These are phyloP conservation scores for Pichia paraexigua DNA, from an alignment of 805 yeast species.

Conservation along the genomic window DNA sequence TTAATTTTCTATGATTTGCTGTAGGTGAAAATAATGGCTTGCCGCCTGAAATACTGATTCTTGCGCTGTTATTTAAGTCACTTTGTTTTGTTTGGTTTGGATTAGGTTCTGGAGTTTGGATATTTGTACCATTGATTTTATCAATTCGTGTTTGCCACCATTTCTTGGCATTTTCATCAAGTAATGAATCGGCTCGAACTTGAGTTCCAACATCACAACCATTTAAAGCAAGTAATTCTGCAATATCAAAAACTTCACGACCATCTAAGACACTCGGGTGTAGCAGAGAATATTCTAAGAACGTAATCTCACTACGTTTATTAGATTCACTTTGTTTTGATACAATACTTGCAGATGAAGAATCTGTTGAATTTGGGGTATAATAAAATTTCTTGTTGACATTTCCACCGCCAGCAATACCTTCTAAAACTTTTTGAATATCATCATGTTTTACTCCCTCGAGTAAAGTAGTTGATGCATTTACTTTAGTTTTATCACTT, in stretches of 20 bases:
- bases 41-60: neutral
- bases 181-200: slow-evolving; percentile 9
- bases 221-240: slow-evolving; percentile 52
- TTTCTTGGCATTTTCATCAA: slow-evolving; percentile 32
- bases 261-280: slow-evolving; percentile 24
- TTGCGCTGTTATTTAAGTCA: neutral
- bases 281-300: slow-evolving; percentile 45
- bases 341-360: neutral
- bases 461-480: slow-evolving; percentile 30
- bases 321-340: slow-evolving; percentile 3
- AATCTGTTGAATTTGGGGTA: neutral
- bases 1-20: neutral
- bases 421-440: slow-evolving; percentile 34
- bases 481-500: slow-evolving; percentile 12
- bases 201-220: slow-evolving; percentile 41
- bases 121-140: slow-evolving; percentile 18
- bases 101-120: neutral
- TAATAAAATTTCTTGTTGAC: slow-evolving; percentile 32
- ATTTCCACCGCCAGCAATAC: slow-evolving; percentile 43
- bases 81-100: neutral
- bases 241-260: slow-evolving; percentile 34
- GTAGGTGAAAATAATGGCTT: neutral
- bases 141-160: slow-evolving; percentile 47
- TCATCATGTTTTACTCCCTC: slow-evolving; percentile 46
- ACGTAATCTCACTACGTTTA: slow-evolving; percentile 20